Conservation (phyloP, 163 green algal species). For the Trebouxia gelatinosa region DNA sequence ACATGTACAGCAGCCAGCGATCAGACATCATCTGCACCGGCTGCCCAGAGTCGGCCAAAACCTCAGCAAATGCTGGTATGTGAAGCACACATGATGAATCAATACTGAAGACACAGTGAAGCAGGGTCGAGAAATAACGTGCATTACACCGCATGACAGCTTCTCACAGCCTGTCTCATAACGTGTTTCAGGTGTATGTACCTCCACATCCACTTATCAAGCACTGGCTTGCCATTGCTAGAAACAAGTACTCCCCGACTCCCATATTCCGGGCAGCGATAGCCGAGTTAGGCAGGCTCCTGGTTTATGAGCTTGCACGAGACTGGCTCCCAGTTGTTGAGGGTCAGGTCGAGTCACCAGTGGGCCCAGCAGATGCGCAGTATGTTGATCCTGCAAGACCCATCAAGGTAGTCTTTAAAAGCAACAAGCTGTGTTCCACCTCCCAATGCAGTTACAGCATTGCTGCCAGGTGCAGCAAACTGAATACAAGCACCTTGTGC, state of each 20-base stretch:
- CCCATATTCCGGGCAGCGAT: conserved; percentile 83
- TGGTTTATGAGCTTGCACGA: conserved; percentile 81
- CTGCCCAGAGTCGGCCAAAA: no score
- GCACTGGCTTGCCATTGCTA: conserved; percentile 91
- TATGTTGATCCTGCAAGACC: conserved; percentile 74
- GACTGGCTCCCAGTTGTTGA: conserved; percentile 85
- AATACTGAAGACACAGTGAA: no score
- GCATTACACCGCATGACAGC: no score
- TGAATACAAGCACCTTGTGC: no score
- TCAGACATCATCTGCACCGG: no score
- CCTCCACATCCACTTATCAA: conserved; percentile 94
- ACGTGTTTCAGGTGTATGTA: conserved; percentile 88
- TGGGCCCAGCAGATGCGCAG: conserved; percentile 67
- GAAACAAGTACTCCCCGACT: conserved; percentile 80
- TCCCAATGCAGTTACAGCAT: not conserved
- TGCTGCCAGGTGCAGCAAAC: not conserved
- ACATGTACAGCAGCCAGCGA: no score
- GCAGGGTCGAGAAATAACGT: no score
- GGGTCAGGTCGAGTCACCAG: conserved; percentile 68
- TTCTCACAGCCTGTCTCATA: no score
- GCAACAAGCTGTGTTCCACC: not conserved
- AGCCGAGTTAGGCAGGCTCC: conserved; percentile 85
- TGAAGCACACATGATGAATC: no score
- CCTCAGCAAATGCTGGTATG: conserved; percentile 31
- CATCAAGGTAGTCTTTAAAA: conserved; percentile 55